Evolutionary conservation across 108 stramenopile species (phyloP), one percentile per base, ranked within the genome.

Genomic region (Mayamaea pseudoterrestris): DNA sequence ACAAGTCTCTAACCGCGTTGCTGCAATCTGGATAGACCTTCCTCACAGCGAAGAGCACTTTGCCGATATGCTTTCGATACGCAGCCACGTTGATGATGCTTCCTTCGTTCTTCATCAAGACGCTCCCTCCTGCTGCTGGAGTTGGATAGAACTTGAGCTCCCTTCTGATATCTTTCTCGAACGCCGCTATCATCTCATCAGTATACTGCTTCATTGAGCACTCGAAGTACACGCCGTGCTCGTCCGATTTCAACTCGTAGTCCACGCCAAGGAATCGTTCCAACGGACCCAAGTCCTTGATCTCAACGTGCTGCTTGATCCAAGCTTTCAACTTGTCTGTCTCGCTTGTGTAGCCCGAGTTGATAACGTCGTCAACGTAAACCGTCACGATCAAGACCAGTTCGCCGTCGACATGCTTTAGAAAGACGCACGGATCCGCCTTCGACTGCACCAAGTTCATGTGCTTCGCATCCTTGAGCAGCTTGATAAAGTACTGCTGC

Each of bases 321-420:
- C 22, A 25, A 2, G n/a, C 37, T 28, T 59, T 59, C 39, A 52
- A 53, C 51, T 23, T 22, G 12, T 53, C 30, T 12, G 53, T 26
- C 14, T 42, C 41, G 2, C 9, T 3, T 21, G 52, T 20, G 12
- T 9, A 1, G 17, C 50, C 52, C 26, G 26, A 22, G 5, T 44
- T 12, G n/a, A 54, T 44, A 27, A 13, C n/a, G 42, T 60, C 60
- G 44, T 60, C 60, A 5, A 60, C 60, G 36, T 53, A 53, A 2
- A 35, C 6, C 9, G 27, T 25, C 27, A 30, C 49, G 26, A 50
- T 47, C 34, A 41, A 22, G 8, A 41, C 39, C n/a, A 8, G 28
- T 17, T 23, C 21, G 13, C 30, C 30, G 13, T 41, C 27, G 11
- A 0, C 20, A 5, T 5, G n/a, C 20, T 40, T 35, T 21, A 20